A percentile compares a stretch with the other conserved stretches of the same genome.
Conservation (phyloP, 2,329 filamentous ascomycete genomes). For the Talaromyces piceae region DNA sequence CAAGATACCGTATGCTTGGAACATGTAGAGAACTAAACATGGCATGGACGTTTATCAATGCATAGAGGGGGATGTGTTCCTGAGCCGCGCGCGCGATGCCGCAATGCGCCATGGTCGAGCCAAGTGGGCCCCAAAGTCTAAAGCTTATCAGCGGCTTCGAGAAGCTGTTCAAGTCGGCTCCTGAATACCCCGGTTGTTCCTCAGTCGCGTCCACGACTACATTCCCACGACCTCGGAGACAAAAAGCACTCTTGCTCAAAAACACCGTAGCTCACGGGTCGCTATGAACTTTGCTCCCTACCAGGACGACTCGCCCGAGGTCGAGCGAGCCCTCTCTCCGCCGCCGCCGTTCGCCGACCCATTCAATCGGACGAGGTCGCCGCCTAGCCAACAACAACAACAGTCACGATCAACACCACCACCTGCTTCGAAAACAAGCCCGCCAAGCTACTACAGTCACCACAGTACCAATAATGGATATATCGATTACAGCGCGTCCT, state of each 20-base stretch:
- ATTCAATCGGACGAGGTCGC: conserved; percentile 40
- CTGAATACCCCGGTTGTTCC: not conserved
- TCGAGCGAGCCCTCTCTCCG: conserved; percentile 71
- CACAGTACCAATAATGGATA: conserved; percentile 6
- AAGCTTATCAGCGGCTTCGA: not conserved
- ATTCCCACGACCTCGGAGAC: not conserved
- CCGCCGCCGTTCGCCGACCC: conserved; percentile 44
- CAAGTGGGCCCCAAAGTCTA: not conserved
- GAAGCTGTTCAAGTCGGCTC: not conserved
- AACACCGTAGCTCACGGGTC: not conserved
- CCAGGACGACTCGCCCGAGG: conserved; percentile 84
- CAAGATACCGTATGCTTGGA: too few relatives aligned
- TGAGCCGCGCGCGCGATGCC: not conserved
- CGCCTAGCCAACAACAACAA: conserved; percentile 31
- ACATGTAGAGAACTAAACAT: not conserved
- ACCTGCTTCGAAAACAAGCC: conserved; percentile 1
- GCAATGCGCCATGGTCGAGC: not conserved
- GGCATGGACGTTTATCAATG: too few relatives aligned
- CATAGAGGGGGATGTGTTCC: too few relatives aligned
- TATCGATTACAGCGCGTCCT: conserved; percentile 2
- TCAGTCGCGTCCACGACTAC: not conserved
- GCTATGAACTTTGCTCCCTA: conserved; percentile 93
- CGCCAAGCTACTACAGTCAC: conserved; percentile 2
- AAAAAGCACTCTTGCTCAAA: not conserved
- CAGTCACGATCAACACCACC: conserved; percentile 2